Evolutionary conservation across 1,284 basidiomycete genomes (phyloP).

Genomic region (Pseudozyma flocculosa): DNA sequence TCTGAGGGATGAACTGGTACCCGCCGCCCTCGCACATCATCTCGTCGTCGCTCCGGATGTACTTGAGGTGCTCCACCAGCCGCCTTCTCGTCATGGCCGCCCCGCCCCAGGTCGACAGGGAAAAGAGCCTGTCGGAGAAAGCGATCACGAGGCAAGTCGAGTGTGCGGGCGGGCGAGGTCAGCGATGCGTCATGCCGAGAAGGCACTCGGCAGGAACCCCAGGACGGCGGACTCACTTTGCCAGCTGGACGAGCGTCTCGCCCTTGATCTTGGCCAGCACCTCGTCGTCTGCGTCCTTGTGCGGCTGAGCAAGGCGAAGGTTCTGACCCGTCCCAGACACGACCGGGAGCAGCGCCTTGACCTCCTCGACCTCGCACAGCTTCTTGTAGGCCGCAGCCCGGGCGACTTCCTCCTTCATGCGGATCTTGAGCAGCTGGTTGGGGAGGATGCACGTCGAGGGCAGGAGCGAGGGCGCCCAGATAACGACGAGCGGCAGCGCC

Average conservation of each 20-base stretch:
- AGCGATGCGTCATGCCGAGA: too few species aligned
- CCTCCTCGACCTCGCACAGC: slow-evolving; percentile 10
- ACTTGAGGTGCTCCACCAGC: slow-evolving; percentile 32
- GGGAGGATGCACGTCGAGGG: slow-evolving; percentile 86
- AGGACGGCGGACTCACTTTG: slow-evolving; percentile 16
- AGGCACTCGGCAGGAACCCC: too few species aligned
- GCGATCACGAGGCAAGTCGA: too few species aligned
- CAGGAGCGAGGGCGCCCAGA: slow-evolving; percentile 79
- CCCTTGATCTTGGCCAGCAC: slow-evolving; percentile 13
- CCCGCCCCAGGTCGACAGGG: slow-evolving; percentile 43
- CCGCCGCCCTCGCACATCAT: slow-evolving; percentile 21
- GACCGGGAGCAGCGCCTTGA: slow-evolving; percentile 23
- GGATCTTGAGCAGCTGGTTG: slow-evolving; percentile 66
- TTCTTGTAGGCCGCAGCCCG: slow-evolving; percentile 25
- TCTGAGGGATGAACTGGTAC: slow-evolving; percentile 12
- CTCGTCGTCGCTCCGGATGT: slow-evolving; percentile 38
- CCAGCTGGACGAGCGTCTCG: slow-evolving; percentile 16
- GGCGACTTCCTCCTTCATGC: slow-evolving; percentile 43
- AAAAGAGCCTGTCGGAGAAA: slow-evolving; percentile 28
- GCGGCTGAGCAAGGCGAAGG: slow-evolving; percentile 1
- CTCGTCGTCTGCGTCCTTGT: slow-evolving; percentile 1
- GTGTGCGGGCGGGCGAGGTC: too few species aligned
- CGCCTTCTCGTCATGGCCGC: slow-evolving; percentile 24
- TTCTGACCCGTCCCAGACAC: slow-evolving; percentile 4
- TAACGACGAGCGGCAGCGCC: slow-evolving; percentile 76